These are phyloP conservation scores for Suillus alpinus DNA, from an alignment of 768 basidiomycete species.

Conservation along the genomic window DNA sequence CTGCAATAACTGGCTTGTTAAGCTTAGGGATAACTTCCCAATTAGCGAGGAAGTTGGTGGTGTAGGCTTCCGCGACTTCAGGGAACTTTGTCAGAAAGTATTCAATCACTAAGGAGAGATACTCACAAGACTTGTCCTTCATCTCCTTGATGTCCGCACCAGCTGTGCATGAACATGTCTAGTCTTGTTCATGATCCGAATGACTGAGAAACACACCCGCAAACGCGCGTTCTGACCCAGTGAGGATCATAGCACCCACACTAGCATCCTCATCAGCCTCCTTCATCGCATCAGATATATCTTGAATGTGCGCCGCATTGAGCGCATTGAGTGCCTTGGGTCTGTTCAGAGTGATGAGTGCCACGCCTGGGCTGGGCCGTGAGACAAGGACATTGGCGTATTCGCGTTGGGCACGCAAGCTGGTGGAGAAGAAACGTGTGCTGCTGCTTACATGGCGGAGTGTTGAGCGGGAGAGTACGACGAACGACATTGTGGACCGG, in stretches of 20 bases:
- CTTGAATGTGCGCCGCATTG: constrained; percentile 71
- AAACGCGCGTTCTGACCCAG: constrained; percentile 90
- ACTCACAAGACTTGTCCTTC: constrained; percentile 90
- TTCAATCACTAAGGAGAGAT: not conserved
- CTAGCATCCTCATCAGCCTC: constrained; percentile 67
- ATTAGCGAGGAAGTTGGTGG: constrained; percentile 77
- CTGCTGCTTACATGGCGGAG: constrained; percentile 5
- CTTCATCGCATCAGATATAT: constrained; percentile 75
- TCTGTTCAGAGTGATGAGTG: constrained; percentile 85
- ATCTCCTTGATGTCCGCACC: constrained; percentile 99
- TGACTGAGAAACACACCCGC: constrained; percentile 57
- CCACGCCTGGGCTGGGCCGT: constrained; percentile 62
- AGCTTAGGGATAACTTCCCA: constrained; percentile 75
- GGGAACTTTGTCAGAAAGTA: not conserved
- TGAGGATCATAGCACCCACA: constrained; percentile 85
- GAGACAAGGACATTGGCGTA: constrained; percentile 71
- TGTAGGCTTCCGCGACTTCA: constrained; percentile 83
- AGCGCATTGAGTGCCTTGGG: constrained; percentile 91
- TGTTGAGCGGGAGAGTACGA: constrained; percentile 5
- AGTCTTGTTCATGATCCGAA: not conserved
- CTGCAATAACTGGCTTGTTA: constrained; percentile 93
- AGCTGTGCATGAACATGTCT: constrained; percentile 42
- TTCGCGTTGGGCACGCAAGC: constrained; percentile 24
- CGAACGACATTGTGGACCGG: constrained; percentile 17
- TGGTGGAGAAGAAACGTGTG: constrained; percentile 24